These are phyloP conservation scores for Cadophora sp. DNA, from an alignment of 2,329 filamentous ascomycete species.

Conservation along the genomic window DNA sequence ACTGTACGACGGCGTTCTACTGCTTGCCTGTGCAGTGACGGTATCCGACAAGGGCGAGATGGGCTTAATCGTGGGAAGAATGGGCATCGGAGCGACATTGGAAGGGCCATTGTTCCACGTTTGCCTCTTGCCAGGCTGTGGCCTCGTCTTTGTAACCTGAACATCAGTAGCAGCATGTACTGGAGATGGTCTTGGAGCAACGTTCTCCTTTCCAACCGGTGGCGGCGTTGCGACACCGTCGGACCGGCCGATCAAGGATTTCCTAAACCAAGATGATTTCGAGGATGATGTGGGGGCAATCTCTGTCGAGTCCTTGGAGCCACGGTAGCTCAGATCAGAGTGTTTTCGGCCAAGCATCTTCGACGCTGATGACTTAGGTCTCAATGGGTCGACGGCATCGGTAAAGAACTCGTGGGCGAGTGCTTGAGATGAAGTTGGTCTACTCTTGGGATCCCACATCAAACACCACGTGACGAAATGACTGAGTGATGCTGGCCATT, in stretches of 20 bases:
- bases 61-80: constrained; percentile 90
- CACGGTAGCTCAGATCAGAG: constrained; percentile 76
- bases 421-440: constrained; percentile 93
- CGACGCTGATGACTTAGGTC: constrained; percentile 89
- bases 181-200: constrained; percentile 54
- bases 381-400: constrained; percentile 89
- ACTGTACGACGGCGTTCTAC: constrained; percentile 61
- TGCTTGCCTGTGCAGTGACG: constrained; percentile 86
- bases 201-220: constrained; percentile 54
- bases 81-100: constrained; percentile 89
- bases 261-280: constrained; percentile 96
- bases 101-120: constrained; percentile 90
- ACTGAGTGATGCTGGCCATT: constrained; percentile 88
- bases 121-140: constrained; percentile 76
- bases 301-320: constrained; percentile 66
- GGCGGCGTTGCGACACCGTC: constrained; percentile 68
- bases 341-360: constrained; percentile 88
- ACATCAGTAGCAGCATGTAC: constrained; percentile 53
- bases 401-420: constrained; percentile 93
- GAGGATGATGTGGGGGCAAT: constrained; percentile 67
- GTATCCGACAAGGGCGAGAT: constrained; percentile 96
- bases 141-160: constrained; percentile 51
- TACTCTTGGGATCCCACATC: constrained; percentile 95
- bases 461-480: constrained; percentile 98
- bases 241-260: constrained; percentile 85